phyloP scores from a whole-genome alignment of 2,329 filamentous ascomycete genomes.

The Cladosporium phlei region DNA sequence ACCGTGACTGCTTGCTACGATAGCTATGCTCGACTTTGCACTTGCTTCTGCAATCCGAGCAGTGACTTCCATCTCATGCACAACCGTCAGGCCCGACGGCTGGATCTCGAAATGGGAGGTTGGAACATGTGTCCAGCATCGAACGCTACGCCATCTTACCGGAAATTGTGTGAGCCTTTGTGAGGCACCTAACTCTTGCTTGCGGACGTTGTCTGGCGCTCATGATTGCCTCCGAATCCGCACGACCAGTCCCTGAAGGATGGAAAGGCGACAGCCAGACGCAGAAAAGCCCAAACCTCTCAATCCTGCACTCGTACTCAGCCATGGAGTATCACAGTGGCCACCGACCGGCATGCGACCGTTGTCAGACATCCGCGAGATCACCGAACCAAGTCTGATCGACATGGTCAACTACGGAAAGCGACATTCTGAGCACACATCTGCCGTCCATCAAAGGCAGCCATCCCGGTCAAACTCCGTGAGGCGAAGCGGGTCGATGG shows the following conservation, averaged over 20 bases:
- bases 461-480: constrained; percentile 29
- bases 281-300: background rate
- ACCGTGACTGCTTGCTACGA: no score
- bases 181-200: no score
- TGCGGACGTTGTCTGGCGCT: no score
- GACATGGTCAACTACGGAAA: constrained; percentile 23
- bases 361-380: constrained; percentile 47
- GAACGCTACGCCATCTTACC: no score
- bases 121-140: no score
- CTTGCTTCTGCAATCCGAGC: no score
- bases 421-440: constrained; percentile 2
- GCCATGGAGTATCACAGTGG: constrained; percentile 1
- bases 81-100: no score
- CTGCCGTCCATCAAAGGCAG: constrained; percentile 14
- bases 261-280: background rate
- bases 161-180: no score
- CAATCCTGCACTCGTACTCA: background rate
- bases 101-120: no score
- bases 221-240: no score
- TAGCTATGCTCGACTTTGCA: no score
- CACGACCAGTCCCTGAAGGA: background rate
- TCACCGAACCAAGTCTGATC: constrained; percentile 46
- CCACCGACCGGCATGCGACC: constrained; percentile 29
- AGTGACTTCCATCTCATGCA: no score
- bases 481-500: constrained; percentile 22